These are phyloP conservation scores for Phytophthora quininea DNA, from an alignment of 352 stramenopile species.

Conservation along the genomic window DNA sequence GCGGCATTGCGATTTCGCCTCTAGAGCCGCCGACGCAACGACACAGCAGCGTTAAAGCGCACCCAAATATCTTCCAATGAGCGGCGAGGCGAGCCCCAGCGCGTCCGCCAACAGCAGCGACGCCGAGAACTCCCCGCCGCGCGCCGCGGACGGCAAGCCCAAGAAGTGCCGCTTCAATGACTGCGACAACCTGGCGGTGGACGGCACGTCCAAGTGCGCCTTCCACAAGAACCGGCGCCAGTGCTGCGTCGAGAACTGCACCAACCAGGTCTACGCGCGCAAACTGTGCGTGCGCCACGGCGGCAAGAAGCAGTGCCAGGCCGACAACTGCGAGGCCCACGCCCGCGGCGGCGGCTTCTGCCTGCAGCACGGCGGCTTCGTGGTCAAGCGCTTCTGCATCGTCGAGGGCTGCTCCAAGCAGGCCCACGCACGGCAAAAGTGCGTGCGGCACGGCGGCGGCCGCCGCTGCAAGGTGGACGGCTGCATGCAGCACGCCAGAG, in stretches of 20 bases:
- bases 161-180: conserved; percentile 85
- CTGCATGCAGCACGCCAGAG: conserved; percentile 79
- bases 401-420: conserved; percentile 83
- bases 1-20: conserved; percentile 30
- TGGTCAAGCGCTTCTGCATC: conserved; percentile 85
- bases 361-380: conserved; percentile 79
- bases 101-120: conserved; percentile 36
- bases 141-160: conserved; percentile 37
- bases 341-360: conserved; percentile 77
- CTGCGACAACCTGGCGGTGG: conserved; percentile 73
- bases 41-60: conserved; percentile 19
- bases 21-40: neutral
- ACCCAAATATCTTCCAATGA: conserved; percentile 22
- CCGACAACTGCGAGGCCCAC: conserved; percentile 75
- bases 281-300: conserved; percentile 84
- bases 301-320: conserved; percentile 82
- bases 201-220: conserved; percentile 78
- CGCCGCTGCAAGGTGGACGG: conserved; percentile 72
- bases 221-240: conserved; percentile 87
- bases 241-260: conserved; percentile 82
- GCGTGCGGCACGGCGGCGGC: conserved; percentile 75
- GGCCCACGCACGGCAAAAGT: conserved; percentile 77
- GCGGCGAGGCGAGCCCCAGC: conserved; percentile 37
- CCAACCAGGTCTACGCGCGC: conserved; percentile 84
- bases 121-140: conserved; percentile 23